Percentiles rank a stretch among this genome's conserved stretches.
Conservation (phyloP, 306 rosid species). For the Casuarina glauca region DNA sequence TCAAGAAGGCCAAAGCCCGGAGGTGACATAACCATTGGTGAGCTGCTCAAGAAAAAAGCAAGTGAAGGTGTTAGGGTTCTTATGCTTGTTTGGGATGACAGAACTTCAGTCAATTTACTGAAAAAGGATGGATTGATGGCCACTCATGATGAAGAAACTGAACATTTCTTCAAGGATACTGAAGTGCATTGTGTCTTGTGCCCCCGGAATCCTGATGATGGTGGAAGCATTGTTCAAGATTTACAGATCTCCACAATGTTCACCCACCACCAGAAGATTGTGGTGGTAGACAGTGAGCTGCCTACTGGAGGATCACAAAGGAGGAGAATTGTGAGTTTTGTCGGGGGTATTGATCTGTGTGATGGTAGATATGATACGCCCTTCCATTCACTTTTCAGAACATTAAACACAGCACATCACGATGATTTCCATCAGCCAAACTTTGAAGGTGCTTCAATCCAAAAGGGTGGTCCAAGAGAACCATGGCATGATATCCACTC, state of each 20-base stretch:
- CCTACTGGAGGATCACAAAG: slow-evolving; percentile 49
- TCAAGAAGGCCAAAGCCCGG: slow-evolving; percentile 71
- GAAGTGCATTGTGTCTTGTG: slow-evolving; percentile 71
- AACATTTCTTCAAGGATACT: slow-evolving; percentile 38
- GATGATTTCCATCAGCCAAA: slow-evolving; percentile 78
- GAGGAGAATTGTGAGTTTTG: slow-evolving; percentile 68
- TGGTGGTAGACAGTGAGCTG: slow-evolving; percentile 60
- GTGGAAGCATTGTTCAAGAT: slow-evolving; percentile 67
- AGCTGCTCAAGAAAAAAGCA: slow-evolving; percentile 66
- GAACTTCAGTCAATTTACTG: slow-evolving; percentile 63
- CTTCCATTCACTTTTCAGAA: slow-evolving; percentile 71
- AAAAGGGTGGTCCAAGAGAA: slow-evolving; percentile 77
- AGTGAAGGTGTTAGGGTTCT: slow-evolving; percentile 68
- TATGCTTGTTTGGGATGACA: slow-evolving; percentile 84
- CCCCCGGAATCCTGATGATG: slow-evolving; percentile 78
- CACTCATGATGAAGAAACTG: slow-evolving; percentile 75
- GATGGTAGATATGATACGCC: slow-evolving; percentile 79
- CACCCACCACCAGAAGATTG: slow-evolving; percentile 84
- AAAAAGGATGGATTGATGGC: slow-evolving; percentile 80
- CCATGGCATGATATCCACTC: slow-evolving; percentile 84
- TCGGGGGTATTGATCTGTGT: slow-evolving; percentile 77
- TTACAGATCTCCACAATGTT: slow-evolving; percentile 67
- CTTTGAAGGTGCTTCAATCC: slow-evolving; percentile 56
- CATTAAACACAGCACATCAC: slow-evolving; percentile 68
- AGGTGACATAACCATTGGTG: slow-evolving; percentile 58